phyloP scores from a whole-genome alignment of 1,284 basidiomycete species.

The Thelephora terrestris region DNA sequence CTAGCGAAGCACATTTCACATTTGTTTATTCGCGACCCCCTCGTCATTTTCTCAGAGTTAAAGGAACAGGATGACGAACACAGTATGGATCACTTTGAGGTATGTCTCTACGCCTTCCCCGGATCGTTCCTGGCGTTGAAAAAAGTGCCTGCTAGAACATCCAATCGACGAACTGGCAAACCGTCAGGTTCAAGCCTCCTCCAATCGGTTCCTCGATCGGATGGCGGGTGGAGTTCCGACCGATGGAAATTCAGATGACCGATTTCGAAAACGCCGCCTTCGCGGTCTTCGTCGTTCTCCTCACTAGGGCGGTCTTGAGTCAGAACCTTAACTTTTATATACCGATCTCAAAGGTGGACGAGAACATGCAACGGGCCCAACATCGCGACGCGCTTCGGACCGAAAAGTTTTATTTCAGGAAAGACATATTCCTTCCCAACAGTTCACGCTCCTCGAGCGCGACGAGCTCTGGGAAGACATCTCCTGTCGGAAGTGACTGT shows the following conservation, averaged over 20 bases:
- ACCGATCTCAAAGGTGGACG: constrained; percentile 96
- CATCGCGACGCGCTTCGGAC: constrained; percentile 66
- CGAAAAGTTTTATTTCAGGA: constrained; percentile 86
- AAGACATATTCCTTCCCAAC: constrained; percentile 66
- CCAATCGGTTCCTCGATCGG: constrained; percentile 87
- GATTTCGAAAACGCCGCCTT: constrained; percentile 99
- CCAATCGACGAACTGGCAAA: constrained; percentile 99
- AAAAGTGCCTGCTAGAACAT: constrained; percentile 56
- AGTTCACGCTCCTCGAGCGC: constrained; percentile 29
- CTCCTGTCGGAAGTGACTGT: constrained; percentile 32
- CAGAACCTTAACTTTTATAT: constrained; percentile 95
- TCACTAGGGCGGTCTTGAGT: constrained; percentile 87
- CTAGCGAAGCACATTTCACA: constrained; percentile 91
- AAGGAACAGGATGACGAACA: constrained; percentile 84
- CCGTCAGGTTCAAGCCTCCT: constrained; percentile 96
- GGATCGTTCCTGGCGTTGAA: constrained; percentile 1
- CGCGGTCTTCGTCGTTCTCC: constrained; percentile 86
- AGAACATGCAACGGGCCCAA: constrained; percentile 93
- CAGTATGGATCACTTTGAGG: constrained; percentile 96
- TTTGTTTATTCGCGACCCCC: constrained; percentile 94
- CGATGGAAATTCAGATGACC: constrained; percentile 98
- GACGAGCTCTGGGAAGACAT: constrained; percentile 40
- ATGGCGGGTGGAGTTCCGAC: constrained; percentile 97
- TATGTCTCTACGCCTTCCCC: constrained; percentile 19
- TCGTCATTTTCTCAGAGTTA: constrained; percentile 93